These are phyloP conservation scores for Aspergillus aculeatus DNA, from an alignment of 2,329 filamentous ascomycete species.

Conservation along the genomic window DNA sequence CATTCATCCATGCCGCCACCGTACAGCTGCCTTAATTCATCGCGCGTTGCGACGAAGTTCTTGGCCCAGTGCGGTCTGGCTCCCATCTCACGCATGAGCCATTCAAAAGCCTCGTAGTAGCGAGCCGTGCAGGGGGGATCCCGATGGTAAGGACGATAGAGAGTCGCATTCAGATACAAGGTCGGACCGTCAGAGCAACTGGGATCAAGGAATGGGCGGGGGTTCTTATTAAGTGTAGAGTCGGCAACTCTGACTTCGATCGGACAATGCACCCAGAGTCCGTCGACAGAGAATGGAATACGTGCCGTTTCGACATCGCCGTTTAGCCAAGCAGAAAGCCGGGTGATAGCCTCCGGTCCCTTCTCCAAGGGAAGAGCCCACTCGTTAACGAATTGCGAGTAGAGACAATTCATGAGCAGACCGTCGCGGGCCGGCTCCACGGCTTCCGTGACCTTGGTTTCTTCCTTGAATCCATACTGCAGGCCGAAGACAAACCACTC, in stretches of 20 bases:
- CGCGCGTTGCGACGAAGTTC: constrained; percentile 69
- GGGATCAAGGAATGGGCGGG: constrained; percentile 70
- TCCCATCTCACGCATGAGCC: constrained; percentile 80
- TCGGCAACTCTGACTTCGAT: constrained; percentile 87
- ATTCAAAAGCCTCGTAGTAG: constrained; percentile 90
- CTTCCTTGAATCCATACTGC: constrained; percentile 82
- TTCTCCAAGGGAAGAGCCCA: constrained; percentile 87
- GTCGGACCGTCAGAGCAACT: constrained; percentile 68
- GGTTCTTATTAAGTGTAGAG: constrained; percentile 52
- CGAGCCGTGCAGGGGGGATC: constrained; percentile 73
- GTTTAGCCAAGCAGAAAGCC: constrained; percentile 84
- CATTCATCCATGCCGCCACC: constrained; percentile 66
- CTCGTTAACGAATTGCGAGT: constrained; percentile 98
- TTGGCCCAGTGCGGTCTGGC: constrained; percentile 90
- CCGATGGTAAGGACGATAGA: constrained; percentile 76
- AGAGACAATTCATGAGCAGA: constrained; percentile 93
- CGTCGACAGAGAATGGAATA: constrained; percentile 78
- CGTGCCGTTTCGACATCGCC: constrained; percentile 66
- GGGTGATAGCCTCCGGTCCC: constrained; percentile 80
- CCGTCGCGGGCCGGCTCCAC: constrained; percentile 78
- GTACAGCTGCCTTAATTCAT: constrained; percentile 66
- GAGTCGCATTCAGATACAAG: constrained; percentile 83
- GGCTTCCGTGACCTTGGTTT: constrained; percentile 66
- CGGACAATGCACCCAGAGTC: constrained; percentile 82
- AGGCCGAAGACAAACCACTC: constrained; percentile 98